phyloP scores from a whole-genome alignment of 768 basidiomycete species.

The Filobasidium wieringae region DNA sequence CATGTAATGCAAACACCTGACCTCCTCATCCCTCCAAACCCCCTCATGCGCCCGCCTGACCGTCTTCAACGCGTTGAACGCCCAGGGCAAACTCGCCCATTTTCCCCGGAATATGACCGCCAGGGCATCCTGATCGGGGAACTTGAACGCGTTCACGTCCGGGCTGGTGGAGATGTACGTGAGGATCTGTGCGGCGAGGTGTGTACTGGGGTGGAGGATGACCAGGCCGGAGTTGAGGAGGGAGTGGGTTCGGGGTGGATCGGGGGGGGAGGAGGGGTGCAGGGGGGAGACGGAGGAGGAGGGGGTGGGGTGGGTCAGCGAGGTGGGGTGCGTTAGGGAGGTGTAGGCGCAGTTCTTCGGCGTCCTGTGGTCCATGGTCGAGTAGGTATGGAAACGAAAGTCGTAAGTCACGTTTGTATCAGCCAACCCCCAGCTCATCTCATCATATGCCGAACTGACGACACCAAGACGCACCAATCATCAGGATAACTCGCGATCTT shows the following conservation, averaged over 20 bases:
- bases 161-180: constrained; percentile 51
- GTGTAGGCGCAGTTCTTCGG: constrained; percentile 87
- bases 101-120: constrained; percentile 60
- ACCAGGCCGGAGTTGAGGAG: constrained; percentile 85
- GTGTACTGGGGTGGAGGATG: constrained; percentile 59
- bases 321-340: constrained; percentile 43
- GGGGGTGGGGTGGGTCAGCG: constrained; percentile 41
- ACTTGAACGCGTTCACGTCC: constrained; percentile 49
- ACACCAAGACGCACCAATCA: constrained; percentile 63
- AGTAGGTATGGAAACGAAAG: not conserved
- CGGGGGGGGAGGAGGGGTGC: constrained; percentile 32
- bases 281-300: constrained; percentile 44
- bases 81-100: constrained; percentile 34
- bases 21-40: constrained; percentile 75
- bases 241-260: constrained; percentile 60
- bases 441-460: not conserved
- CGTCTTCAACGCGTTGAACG: constrained; percentile 75
- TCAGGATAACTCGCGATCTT: constrained; percentile 70
- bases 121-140: constrained; percentile 89
- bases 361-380: constrained; percentile 55
- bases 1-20: constrained; percentile 50
- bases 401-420: not conserved
- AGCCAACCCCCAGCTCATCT: not conserved
- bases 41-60: constrained; percentile 53
- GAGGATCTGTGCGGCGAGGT: constrained; percentile 48